These are phyloP conservation scores for Geotrichum citri-aurantii DNA, from an alignment of 1,139 yeast species.

Conservation along the genomic window DNA sequence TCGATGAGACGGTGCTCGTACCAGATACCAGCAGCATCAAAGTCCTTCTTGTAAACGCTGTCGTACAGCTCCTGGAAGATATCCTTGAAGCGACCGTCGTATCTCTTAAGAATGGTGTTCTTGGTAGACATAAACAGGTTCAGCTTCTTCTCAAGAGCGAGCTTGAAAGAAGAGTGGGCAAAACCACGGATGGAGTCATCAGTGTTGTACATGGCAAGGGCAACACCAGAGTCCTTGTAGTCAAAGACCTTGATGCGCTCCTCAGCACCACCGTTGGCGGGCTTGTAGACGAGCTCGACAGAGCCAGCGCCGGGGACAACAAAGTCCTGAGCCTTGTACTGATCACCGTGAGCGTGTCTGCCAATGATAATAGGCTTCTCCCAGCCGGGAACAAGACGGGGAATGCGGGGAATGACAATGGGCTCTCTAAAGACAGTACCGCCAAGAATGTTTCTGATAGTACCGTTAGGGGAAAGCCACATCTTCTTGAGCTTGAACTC, in stretches of 20 bases:
- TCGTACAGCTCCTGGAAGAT: constrained; percentile 81
- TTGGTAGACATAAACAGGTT: constrained; percentile 85
- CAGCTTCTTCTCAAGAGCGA: constrained; percentile 71
- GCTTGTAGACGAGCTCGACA: constrained; percentile 71
- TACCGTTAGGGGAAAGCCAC: constrained; percentile 98
- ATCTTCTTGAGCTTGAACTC: constrained; percentile 86
- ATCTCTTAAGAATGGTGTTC: constrained; percentile 86
- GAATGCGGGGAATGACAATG: constrained; percentile 82
- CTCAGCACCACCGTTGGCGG: constrained; percentile 56
- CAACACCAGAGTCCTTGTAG: constrained; percentile 76
- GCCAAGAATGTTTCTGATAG: constrained; percentile 87
- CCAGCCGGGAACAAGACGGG: constrained; percentile 90
- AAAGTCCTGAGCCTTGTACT: constrained; percentile 86
- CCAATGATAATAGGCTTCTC: constrained; percentile 93
- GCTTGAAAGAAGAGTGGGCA: constrained; percentile 86
- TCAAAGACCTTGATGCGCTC: constrained; percentile 60
- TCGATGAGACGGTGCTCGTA: constrained; percentile 94
- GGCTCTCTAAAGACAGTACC: constrained; percentile 98
- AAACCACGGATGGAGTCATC: constrained; percentile 84
- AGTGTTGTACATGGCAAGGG: constrained; percentile 91
- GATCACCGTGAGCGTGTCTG: constrained; percentile 96
- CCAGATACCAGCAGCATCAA: constrained; percentile 79
- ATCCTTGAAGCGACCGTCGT: constrained; percentile 94
- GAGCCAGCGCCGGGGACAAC: constrained; percentile 76
- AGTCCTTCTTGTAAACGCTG: constrained; percentile 56